Base-by-base conservation (phyloP, 345 rosid species). In the Dipteronia sinensis region DNA sequence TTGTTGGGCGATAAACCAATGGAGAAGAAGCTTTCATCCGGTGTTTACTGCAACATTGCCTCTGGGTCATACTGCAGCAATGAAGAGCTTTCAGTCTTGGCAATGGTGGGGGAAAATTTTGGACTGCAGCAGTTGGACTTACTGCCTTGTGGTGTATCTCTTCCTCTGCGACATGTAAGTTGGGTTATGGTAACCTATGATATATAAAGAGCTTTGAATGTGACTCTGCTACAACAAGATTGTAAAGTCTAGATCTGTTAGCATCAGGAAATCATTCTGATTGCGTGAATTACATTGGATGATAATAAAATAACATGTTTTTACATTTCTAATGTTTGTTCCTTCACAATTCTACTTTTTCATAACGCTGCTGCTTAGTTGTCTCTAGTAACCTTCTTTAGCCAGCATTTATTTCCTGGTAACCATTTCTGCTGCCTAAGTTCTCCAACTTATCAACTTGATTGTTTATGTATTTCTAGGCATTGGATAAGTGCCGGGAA, bases 51-150 rank as follows among this genome's bases (percentile, higher is more conserved):
- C 86, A 91, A 86, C 78, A 74, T 93, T 78, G 92, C 96, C 40
- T 25, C 77, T n/a, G 99, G 99, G 71, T 93, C 97, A 75, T 88
- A 81, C 83, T 76, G 89, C 82, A 85, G 86, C 49, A 78, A 75
- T 72, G 99, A 92, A 89, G 98, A 95, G 84, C 91, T 92, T 46
- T 78, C 94, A 22, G 84, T 95, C 79, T 85, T 95, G 87, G 96
- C 97, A 82, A 95, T 95, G 99, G 97, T 88, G 55, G 99, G 98
- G 71, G 99, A 95, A 84, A 92, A 82, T 83, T 95, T 95, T 90
- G 98, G 99, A 76, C 87, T 92, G 73, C 92, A 87, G 64, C 96
- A 95, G 77, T 88, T 95, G 69, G 98, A 95, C 87, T 81, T 84
- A 71, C 84, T 95, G 79, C 98, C 99, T 80, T 83, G 88, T 69